Percentiles rank a stretch among this genome's conserved stretches.
Conservation (phyloP, 345 rosid genomes). For the Hibiscus mutabilis region DNA sequence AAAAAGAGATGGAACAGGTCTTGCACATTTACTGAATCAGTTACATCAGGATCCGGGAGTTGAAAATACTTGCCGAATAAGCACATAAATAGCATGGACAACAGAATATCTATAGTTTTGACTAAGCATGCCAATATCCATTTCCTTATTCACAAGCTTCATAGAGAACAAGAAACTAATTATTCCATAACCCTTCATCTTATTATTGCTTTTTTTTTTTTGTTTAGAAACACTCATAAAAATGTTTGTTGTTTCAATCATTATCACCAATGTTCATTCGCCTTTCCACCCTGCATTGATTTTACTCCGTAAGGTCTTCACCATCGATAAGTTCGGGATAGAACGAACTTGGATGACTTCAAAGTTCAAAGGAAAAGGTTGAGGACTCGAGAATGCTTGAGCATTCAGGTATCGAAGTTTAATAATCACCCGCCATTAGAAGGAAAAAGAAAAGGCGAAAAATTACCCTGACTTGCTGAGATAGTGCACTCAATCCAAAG, state of each 20-base stretch:
- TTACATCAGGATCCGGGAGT: conserved; percentile 1
- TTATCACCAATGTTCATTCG: neutral
- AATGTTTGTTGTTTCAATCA: neutral
- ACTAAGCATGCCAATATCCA: neutral
- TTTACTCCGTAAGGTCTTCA: neutral
- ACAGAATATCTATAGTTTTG: neutral
- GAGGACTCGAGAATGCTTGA: neutral
- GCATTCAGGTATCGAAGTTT: neutral
- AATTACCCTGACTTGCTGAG: conserved; percentile 93
- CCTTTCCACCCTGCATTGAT: neutral
- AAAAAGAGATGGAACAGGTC: neutral
- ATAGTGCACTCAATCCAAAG: conserved; percentile 95
- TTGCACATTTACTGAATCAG: neutral
- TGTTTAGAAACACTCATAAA: neutral
- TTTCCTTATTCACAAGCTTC: neutral
- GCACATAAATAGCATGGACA: neutral
- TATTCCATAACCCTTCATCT: neutral
- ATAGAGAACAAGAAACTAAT: too few relatives aligned
- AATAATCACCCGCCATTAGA: neutral
- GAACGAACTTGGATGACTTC: neutral
- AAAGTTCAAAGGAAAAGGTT: neutral
- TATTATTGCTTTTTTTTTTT: neutral
- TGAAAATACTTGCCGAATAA: neutral
- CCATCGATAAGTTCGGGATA: neutral
- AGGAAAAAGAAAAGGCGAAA: neutral